Percentiles rank a stretch among this genome's conserved stretches.
phyloP scores from a whole-genome alignment of 768 basidiomycete species.

The Pulveroboletus sp. region DNA sequence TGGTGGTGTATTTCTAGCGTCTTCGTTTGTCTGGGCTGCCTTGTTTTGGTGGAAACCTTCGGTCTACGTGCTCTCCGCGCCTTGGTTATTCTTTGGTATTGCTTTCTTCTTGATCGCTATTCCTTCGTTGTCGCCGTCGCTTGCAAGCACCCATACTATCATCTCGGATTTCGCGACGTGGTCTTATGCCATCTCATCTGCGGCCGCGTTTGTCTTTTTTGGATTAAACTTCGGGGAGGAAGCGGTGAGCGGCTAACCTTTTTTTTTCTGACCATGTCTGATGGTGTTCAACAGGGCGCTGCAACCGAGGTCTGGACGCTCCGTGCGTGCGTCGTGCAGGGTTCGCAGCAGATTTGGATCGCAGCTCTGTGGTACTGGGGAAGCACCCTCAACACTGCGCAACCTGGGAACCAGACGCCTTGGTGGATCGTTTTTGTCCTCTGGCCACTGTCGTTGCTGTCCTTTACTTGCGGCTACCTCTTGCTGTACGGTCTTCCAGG shows the following conservation, averaged over 20 bases:
- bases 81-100: slow-evolving; percentile 89
- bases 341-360: slow-evolving; percentile 94
- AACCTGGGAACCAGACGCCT: slow-evolving; percentile 56
- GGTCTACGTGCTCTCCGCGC: slow-evolving; percentile 78
- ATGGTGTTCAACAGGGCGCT: slow-evolving; percentile 58
- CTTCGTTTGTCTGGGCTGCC: slow-evolving; percentile 86
- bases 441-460: slow-evolving; percentile 80
- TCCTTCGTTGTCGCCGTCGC: slow-evolving; percentile 64
- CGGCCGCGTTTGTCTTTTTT: slow-evolving; percentile 91
- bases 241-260: slow-evolving; percentile 60
- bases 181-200: slow-evolving; percentile 90
- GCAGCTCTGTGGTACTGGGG: slow-evolving; percentile 98
- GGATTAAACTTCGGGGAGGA: slow-evolving; percentile 97
- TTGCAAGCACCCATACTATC: slow-evolving; percentile 60
- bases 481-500: slow-evolving; percentile 88
- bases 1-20: slow-evolving; percentile 82
- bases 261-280: slow-evolving; percentile 2
- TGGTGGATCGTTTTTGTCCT: slow-evolving; percentile 82
- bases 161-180: slow-evolving; percentile 81
- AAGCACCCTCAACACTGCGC: slow-evolving; percentile 61
- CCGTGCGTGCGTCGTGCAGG: slow-evolving; percentile 90
- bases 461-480: slow-evolving; percentile 75
- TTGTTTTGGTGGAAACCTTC: slow-evolving; percentile 88
- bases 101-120: slow-evolving; percentile 92
- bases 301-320: slow-evolving; percentile 94